Evolutionary conservation across 1,139 yeast species (phyloP).

Genomic region (Nadsonia commutata): DNA sequence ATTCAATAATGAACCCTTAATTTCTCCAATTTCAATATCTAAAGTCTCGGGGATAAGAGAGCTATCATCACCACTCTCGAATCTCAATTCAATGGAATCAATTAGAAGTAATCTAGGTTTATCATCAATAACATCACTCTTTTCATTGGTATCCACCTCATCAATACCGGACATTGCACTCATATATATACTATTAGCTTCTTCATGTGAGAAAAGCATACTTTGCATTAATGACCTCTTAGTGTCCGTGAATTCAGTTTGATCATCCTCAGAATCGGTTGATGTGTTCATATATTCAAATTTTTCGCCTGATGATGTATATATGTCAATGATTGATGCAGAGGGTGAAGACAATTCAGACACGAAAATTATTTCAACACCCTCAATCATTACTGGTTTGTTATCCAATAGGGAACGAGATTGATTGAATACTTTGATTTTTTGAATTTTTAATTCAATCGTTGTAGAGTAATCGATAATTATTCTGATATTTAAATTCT

Average conservation of each 20-base stretch:
- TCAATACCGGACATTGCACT: conserved; percentile 36
- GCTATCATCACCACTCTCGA: conserved; percentile 8
- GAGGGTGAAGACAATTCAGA: no score
- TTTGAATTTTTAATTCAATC: not conserved
- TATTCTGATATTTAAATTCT: not conserved
- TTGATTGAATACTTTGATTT: not conserved
- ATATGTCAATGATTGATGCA: no score
- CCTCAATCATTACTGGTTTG: no score
- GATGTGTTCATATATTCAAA: not conserved
- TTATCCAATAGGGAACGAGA: no score
- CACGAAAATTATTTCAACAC: no score
- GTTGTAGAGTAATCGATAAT: not conserved
- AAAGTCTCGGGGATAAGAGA: conserved; percentile 21
- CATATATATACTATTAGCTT: conserved; percentile 65
- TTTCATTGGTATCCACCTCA: not conserved
- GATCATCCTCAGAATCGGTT: not conserved
- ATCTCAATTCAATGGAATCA: conserved; percentile 10
- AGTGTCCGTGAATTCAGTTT: conserved; percentile 10
- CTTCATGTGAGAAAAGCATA: conserved; percentile 51
- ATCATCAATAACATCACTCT: conserved; percentile 5
- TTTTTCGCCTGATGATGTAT: not conserved
- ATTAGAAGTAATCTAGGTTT: conserved; percentile 12
- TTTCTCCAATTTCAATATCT: conserved; percentile 30
- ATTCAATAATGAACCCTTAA: conserved; percentile 31
- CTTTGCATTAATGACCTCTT: conserved; percentile 38